Percentiles rank a stretch among this genome's conserved stretches.
phyloP scores from a whole-genome alignment of 1,139 yeast genomes.

The Yamadazyma jaroonii region DNA sequence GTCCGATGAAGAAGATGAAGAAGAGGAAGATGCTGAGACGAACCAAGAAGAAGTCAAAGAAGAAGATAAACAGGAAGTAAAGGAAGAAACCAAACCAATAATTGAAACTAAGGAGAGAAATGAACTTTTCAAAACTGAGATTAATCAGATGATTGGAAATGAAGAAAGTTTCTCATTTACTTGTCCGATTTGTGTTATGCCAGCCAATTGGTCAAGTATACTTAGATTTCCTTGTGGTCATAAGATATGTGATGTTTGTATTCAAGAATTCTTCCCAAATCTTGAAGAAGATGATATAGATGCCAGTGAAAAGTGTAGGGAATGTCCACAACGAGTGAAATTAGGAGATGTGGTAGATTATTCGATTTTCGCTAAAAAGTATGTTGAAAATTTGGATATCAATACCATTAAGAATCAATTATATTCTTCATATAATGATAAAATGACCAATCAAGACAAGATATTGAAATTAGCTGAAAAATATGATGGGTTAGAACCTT shows the following conservation, averaged over 20 bases:
- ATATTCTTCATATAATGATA: constrained; percentile 9
- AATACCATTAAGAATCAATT: constrained; percentile 10
- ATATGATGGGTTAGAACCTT: constrained; percentile 37
- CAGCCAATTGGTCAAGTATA: constrained; percentile 28
- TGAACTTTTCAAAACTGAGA: neutral
- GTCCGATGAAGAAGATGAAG: neutral
- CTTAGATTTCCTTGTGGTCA: constrained; percentile 65
- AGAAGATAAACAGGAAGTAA: neutral
- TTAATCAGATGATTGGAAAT: neutral
- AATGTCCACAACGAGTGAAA: constrained; percentile 42
- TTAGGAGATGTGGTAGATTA: constrained; percentile 48
- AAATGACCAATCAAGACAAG: constrained; percentile 12
- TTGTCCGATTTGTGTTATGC: constrained; percentile 72
- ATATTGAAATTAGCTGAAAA: constrained; percentile 26
- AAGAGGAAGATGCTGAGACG: neutral
- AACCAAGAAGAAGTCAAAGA: neutral
- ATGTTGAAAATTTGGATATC: constrained; percentile 20
- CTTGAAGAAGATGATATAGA: constrained; percentile 25
- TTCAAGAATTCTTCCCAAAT: constrained; percentile 49
- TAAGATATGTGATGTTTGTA: constrained; percentile 61
- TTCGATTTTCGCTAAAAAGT: constrained; percentile 49
- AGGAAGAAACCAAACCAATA: neutral
- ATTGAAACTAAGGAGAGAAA: too few species aligned
- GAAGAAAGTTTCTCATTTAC: constrained; percentile 28
- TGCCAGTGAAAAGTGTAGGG: constrained; percentile 51